Conservation (phyloP, 2,329 filamentous ascomycete species). For the Penicillium sp. region DNA sequence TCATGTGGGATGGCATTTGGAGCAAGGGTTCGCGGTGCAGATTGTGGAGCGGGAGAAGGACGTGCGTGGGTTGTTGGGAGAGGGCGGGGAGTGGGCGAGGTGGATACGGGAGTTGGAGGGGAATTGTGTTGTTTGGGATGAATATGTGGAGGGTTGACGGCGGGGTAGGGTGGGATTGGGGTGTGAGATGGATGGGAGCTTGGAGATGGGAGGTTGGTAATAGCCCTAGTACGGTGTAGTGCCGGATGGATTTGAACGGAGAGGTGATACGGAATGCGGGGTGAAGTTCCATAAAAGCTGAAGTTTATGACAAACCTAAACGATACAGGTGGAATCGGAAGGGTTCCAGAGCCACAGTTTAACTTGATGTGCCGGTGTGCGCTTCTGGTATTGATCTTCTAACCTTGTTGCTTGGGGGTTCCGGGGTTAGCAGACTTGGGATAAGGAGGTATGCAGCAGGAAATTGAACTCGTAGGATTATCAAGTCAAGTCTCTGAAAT, state of each 20-base stretch:
- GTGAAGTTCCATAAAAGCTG: not conserved
- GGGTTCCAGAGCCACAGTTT: not conserved
- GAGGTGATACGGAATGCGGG: not conserved
- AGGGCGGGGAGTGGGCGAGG: not conserved
- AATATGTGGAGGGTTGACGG: not conserved
- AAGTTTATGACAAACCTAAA: not conserved
- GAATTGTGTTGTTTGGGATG: not conserved
- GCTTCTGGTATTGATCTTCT: not conserved
- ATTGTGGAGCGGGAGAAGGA: constrained; percentile 10
- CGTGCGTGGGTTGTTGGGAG: not conserved
- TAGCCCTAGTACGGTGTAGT: too few relatives aligned
- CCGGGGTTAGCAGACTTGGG: too few relatives aligned
- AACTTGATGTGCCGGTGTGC: not conserved
- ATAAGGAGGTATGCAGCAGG: too few relatives aligned
- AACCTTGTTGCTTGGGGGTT: too few relatives aligned
- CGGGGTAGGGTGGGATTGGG: not conserved
- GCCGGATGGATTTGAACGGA: too few relatives aligned
- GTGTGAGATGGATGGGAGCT: not conserved
- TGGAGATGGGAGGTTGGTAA: too few relatives aligned
- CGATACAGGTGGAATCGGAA: not conserved
- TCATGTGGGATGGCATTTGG: constrained; percentile 16
- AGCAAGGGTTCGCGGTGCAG: constrained; percentile 11
- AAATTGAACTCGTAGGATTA: too few relatives aligned
- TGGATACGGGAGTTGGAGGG: not conserved
- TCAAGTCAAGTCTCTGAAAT: not conserved